Base-by-base conservation (phyloP, 805 yeast genomes). In the Wickerhamomyces subpelliculosus region DNA sequence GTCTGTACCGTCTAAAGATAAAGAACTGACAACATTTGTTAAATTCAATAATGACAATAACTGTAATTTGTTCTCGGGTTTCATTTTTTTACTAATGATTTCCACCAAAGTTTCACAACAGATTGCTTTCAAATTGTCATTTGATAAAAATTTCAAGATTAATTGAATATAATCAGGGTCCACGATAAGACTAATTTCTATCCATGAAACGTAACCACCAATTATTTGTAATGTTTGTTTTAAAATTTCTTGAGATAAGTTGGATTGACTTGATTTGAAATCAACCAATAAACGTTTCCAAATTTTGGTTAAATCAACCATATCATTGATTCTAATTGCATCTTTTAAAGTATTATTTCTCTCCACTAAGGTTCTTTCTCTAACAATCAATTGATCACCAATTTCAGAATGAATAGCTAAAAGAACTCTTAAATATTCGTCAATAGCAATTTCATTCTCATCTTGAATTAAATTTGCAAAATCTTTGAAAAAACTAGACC, bases 131-230 rank as follows among this genome's bases (percentile, higher is more conserved):
- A 44, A 46, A 16, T 31, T 39, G 8, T 17, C 25, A 18, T 36
- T 17, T 11, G 62, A 90, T 76, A 48, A 86, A 66, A 38, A 80
- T 68, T 43, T 89, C 79, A 56, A 86, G 94, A 39, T 46, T 35
- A 49, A 39, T 35, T 44, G 48, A 29, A 54, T 53, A 35, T 54
- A 54, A 32, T 53, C 57, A 2, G 49, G 33, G 24, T 43, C 42
- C 8, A 49, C 51, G 27, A 54, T 37, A 8, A 37, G 13, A 13
- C 10, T 13, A 21, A 21, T 31, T 21, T 31, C 26, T 4, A 22
- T 31, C 34, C 99, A 93, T 19, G 89, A 80, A 19, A 88, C 84
- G 72, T 84, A 93, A 11, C 78, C 77, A 10, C 97, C 97, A 39
- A 93, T 75, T 39, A 78, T 78, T 37, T 68, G 68, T 35, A 87